Conservation (phyloP, 1,139 yeast genomes). For the Sugiyamaella sp. region DNA sequence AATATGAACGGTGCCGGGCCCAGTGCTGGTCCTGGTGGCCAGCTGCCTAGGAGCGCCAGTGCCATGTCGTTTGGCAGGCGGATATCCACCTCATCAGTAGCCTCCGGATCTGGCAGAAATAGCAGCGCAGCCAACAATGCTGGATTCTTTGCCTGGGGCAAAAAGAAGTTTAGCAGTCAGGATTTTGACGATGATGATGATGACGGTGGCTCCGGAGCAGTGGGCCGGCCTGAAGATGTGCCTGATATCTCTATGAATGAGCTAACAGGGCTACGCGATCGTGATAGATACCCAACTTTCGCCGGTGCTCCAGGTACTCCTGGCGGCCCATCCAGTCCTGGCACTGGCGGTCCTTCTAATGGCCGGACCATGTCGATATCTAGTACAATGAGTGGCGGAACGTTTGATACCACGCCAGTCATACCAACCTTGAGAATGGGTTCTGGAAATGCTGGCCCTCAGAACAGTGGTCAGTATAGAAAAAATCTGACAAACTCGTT, state of each 20-base stretch:
- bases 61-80: constrained; percentile 23
- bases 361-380: constrained; percentile 42
- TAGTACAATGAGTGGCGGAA: constrained; percentile 36
- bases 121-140: constrained; percentile 15
- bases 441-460: constrained; percentile 14
- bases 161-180: constrained; percentile 5
- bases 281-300: constrained; percentile 43
- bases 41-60: constrained; percentile 13
- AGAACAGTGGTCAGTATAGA: constrained; percentile 36
- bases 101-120: constrained; percentile 16
- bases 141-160: constrained; percentile 26
- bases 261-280: constrained; percentile 36
- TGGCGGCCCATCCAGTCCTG: constrained; percentile 12
- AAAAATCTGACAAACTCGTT: constrained; percentile 40
- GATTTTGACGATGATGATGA: constrained; percentile 24
- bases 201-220: constrained; percentile 28
- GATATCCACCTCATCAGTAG: constrained; percentile 23
- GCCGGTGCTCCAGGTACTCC: constrained; percentile 20
- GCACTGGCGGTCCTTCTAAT: constrained; percentile 7
- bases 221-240: constrained; percentile 26
- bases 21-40: not conserved
- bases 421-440: constrained; percentile 40
- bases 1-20: constrained; percentile 10
- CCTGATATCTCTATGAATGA: constrained; percentile 35
- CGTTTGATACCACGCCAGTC: constrained; percentile 43